phyloP scores from a whole-genome alignment of 805 yeast genomes.

The Vanderwaltozyma polyspora region DNA sequence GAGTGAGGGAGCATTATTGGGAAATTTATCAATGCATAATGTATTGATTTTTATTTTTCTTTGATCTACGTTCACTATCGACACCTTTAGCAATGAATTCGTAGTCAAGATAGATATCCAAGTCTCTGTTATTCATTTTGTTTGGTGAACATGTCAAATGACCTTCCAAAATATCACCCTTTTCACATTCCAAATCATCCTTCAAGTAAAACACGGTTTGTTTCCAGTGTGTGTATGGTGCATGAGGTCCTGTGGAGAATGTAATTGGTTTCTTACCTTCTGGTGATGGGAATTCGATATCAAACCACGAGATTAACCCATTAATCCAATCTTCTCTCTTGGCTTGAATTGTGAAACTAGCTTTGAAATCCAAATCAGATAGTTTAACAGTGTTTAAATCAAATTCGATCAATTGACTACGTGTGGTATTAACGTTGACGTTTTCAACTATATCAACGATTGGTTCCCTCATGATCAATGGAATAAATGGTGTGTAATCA shows the following conservation, averaged over 20 bases:
- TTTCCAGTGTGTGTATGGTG: conserved; percentile 96
- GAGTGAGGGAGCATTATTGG: neutral
- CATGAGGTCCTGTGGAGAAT: conserved; percentile 91
- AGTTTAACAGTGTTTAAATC: conserved; percentile 83
- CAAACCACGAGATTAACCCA: conserved; percentile 91
- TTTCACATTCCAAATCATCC: conserved; percentile 64
- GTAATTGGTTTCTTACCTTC: conserved; percentile 45
- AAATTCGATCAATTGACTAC: conserved; percentile 60
- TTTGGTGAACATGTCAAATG: conserved; percentile 68
- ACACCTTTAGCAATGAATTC: conserved; percentile 32
- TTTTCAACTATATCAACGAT: conserved; percentile 90
- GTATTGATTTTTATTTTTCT: conserved; percentile 50
- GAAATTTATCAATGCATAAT: conserved; percentile 49
- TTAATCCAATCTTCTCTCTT: conserved; percentile 73
- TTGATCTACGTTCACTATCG: conserved; percentile 42
- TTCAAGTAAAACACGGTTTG: conserved; percentile 89
- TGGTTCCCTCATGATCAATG: conserved; percentile 84
- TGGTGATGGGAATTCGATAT: conserved; percentile 66
- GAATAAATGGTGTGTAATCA: conserved; percentile 84
- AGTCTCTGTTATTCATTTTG: conserved; percentile 69
- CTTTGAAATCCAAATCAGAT: conserved; percentile 68
- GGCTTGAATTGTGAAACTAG: conserved; percentile 60
- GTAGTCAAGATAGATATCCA: conserved; percentile 66
- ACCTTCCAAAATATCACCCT: conserved; percentile 70
- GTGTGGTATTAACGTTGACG: conserved; percentile 61